Percentiles rank a stretch among this genome's conserved stretches.
Evolutionary conservation across 73 alveolate genomes (phyloP).

Genomic region (Paramecium pentaurelia): DNA sequence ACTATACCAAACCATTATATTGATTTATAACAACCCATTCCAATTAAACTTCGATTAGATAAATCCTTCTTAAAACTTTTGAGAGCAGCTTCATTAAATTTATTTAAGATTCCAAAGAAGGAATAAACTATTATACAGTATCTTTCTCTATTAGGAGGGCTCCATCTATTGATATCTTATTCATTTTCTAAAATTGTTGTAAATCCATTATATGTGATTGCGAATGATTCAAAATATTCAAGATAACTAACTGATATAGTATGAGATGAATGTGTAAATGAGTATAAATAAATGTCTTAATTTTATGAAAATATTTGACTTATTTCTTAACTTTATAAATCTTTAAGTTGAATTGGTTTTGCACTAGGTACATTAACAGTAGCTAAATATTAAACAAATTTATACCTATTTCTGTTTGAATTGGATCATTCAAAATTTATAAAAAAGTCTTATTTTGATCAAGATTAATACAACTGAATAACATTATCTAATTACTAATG

Average conservation of each 20-base stretch:
- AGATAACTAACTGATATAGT: not conserved
- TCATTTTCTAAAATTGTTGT: not conserved
- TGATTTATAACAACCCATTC: not conserved
- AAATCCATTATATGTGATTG: not conserved
- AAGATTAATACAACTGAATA: not conserved
- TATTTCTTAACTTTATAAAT: not conserved
- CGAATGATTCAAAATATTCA: not conserved
- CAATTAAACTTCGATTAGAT: not conserved
- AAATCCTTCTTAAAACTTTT: not conserved
- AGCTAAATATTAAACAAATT: not conserved
- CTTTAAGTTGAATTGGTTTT: not conserved
- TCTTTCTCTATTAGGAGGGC: not conserved
- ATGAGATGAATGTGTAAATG: not conserved
- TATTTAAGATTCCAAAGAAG: not conserved
- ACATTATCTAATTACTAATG: not conserved
- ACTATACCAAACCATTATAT: not conserved
- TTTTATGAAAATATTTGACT: not conserved
- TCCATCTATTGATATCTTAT: not conserved
- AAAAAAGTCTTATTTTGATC: not conserved
- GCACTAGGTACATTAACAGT: not conserved
- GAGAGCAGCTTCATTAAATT: not conserved
- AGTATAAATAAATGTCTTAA: not conserved
- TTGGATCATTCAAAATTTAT: not conserved
- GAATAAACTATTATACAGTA: not conserved
- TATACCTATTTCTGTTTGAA: not conserved